These are phyloP conservation scores for Phytophthora ohioensis DNA, from an alignment of 352 stramenopile species.

Conservation along the genomic window DNA sequence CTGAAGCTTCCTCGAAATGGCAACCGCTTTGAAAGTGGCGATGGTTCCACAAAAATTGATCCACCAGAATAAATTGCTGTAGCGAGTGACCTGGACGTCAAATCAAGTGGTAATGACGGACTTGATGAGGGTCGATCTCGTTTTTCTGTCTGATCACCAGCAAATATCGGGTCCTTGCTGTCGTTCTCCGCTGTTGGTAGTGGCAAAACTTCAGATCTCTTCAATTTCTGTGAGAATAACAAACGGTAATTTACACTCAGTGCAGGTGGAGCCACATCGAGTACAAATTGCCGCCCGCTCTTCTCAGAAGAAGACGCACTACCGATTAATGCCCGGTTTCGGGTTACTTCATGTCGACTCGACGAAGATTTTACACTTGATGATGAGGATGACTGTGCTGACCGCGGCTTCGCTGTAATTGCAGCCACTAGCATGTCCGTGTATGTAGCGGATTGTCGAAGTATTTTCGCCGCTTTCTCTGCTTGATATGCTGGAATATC, in stretches of 20 bases:
- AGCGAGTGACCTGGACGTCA: constrained; percentile 34
- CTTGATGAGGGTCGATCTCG: constrained; percentile 19
- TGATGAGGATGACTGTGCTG: not conserved
- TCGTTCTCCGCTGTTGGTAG: constrained; percentile 6
- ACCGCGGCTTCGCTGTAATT: constrained; percentile 29
- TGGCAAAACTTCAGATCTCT: constrained; percentile 11
- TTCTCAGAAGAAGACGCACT: constrained; percentile 7
- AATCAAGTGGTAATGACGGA: constrained; percentile 23
- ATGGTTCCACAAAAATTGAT: constrained; percentile 58
- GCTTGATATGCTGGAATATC: constrained; percentile 52
- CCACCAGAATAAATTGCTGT: constrained; percentile 44
- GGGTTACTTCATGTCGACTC: constrained; percentile 2
- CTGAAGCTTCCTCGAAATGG: constrained; percentile 39
- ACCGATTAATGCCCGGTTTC: constrained; percentile 3
- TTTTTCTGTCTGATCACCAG: not conserved
- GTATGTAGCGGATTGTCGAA: constrained; percentile 45
- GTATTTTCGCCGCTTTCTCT: constrained; percentile 42
- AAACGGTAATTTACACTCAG: constrained; percentile 33
- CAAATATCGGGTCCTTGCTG: not conserved
- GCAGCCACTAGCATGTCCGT: constrained; percentile 40
- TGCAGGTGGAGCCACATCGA: constrained; percentile 22
- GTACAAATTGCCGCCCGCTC: constrained; percentile 11
- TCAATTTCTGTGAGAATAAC: constrained; percentile 26
- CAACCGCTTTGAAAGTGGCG: constrained; percentile 53
- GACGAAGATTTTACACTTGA: constrained; percentile 1